Evolutionary conservation across 257 asterid genomes (phyloP).

Genomic region (Fraxinus pennsylvanica): DNA sequence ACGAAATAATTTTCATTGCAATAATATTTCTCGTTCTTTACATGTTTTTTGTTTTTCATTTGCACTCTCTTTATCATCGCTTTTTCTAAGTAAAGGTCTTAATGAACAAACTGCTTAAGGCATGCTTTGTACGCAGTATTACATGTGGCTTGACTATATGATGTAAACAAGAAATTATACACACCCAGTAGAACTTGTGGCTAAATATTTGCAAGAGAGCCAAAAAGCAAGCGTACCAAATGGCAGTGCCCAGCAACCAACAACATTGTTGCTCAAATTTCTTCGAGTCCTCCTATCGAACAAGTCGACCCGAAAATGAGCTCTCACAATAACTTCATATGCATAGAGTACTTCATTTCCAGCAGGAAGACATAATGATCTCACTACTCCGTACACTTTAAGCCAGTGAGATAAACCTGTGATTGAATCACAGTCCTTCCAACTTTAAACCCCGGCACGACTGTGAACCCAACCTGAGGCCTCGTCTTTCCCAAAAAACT

Average conservation of each 20-base stretch:
- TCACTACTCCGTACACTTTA: constrained; percentile 38
- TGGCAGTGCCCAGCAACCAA: constrained; percentile 3
- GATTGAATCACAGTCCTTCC: constrained; percentile 76
- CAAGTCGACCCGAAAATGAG: background rate
- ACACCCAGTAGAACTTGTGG: constrained; percentile 22
- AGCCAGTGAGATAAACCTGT: constrained; percentile 69
- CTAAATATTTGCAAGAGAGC: constrained; percentile 1
- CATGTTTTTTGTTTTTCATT: background rate
- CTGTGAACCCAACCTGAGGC: constrained; percentile 84
- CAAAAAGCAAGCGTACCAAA: background rate
- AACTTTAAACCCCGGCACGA: constrained; percentile 85
- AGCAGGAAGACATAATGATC: background rate
- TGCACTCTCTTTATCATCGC: background rate
- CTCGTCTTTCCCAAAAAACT: constrained; percentile 33
- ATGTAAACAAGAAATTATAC: constrained; percentile 25
- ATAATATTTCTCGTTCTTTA: background rate
- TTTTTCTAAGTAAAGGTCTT: background rate
- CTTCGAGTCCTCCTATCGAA: background rate
- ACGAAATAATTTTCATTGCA: constrained; percentile 4
- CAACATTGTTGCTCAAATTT: background rate
- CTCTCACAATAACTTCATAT: constrained; percentile 1
- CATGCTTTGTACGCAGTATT: background rate
- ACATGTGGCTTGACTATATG: background rate
- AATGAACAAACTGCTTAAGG: background rate
- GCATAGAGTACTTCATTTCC: background rate